A percentile compares a stretch with the other conserved stretches of the same genome.
Evolutionary conservation across 352 stramenopile species (phyloP).

Genomic region (Phytophthora syringae): DNA sequence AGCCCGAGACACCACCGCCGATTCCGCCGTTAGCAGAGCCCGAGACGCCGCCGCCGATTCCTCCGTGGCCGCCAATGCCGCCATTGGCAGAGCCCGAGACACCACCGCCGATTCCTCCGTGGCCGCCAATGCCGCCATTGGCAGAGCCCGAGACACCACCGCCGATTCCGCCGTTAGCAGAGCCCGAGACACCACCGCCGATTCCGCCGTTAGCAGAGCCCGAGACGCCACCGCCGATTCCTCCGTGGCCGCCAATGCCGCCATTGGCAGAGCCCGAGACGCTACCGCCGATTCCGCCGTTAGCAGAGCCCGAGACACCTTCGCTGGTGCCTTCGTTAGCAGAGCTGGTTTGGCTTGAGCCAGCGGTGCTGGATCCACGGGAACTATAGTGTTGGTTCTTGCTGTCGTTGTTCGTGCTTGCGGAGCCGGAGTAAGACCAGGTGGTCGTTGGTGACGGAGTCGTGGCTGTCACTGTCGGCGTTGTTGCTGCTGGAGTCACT

Average conservation of each 20-base stretch:
- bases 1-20: no score
- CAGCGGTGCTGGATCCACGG: neutral
- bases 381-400: neutral
- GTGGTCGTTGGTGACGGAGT: neutral
- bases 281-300: neutral
- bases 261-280: slow-evolving; percentile 1
- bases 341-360: no score
- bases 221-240: neutral
- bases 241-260: neutral
- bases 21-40: no score
- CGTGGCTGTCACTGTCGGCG: neutral
- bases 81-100: no score
- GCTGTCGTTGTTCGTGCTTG: neutral
- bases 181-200: neutral
- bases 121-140: neutral
- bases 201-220: neutral
- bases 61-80: no score
- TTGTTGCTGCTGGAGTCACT: neutral
- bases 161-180: neutral
- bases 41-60: no score
- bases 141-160: neutral
- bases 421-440: neutral
- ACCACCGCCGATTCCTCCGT: no score
- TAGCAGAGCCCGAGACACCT: neutral
- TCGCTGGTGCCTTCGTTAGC: neutral